Conservation (phyloP, 306 rosid species). For the Quercus bicolor region DNA sequence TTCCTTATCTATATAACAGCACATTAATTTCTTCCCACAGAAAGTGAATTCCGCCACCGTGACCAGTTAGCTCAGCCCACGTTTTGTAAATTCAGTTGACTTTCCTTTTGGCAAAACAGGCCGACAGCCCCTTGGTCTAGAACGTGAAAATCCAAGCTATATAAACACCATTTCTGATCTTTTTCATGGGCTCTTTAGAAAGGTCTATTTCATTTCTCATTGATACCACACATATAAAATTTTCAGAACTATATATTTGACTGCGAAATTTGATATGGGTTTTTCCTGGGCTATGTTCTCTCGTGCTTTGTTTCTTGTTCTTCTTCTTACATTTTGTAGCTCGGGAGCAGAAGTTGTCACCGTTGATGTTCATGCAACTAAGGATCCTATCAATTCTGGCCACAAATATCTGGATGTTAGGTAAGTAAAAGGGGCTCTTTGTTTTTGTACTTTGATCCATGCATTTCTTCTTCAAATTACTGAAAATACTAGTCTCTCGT, state of each 20-base stretch:
- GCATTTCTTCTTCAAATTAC: not conserved
- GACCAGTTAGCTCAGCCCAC: not conserved
- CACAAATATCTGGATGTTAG: slow-evolving; percentile 72
- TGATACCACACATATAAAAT: not conserved
- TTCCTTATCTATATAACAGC: not conserved
- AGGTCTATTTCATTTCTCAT: slow-evolving; percentile 17
- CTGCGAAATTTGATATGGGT: slow-evolving; percentile 26
- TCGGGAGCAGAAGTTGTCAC: slow-evolving; percentile 53
- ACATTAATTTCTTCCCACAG: not conserved
- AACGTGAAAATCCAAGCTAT: slow-evolving; percentile 3
- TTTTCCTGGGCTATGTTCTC: slow-evolving; percentile 22
- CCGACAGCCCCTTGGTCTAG: slow-evolving; percentile 20
- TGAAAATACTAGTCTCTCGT: not conserved
- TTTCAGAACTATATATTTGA: not conserved
- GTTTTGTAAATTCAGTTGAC: not conserved
- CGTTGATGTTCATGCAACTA: slow-evolving; percentile 58
- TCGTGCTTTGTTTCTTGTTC: slow-evolving; percentile 20
- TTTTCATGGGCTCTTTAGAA: slow-evolving; percentile 33
- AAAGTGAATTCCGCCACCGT: not conserved
- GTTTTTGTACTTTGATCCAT: not conserved
- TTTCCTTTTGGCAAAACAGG: slow-evolving; percentile 4
- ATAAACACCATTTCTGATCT: not conserved
- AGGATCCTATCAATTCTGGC: slow-evolving; percentile 50
- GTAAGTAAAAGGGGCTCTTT: slow-evolving; percentile 23
- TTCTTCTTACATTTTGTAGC: slow-evolving; percentile 27